phyloP scores from a whole-genome alignment of 176 grass and related monocot species.

The Themeda triandra region DNA sequence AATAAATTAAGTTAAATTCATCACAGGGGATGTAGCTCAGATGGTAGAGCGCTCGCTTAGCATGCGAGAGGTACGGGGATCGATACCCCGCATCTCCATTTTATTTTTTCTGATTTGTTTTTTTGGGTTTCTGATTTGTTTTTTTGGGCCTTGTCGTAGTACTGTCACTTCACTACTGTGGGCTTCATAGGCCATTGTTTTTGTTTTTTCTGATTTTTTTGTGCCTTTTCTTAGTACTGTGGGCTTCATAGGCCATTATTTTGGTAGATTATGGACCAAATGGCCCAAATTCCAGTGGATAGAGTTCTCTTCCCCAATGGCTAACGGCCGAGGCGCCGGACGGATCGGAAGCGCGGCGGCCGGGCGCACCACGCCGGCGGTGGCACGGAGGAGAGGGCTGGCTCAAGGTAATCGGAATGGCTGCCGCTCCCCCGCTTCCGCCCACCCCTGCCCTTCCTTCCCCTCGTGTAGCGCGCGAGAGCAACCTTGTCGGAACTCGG shows the following conservation, averaged over 20 bases:
- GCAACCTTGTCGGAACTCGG: background rate
- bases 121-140: no score
- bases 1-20: no score
- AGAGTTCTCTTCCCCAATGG: background rate
- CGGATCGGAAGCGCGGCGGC: background rate
- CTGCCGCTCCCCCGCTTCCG: background rate
- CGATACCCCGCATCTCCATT: constrained; percentile 71
- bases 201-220: no score
- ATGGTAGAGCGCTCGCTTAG: constrained; percentile 98
- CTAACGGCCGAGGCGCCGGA: background rate
- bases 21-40: constrained; percentile 98
- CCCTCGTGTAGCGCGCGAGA: background rate
- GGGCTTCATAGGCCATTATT: no score
- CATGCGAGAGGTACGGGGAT: constrained; percentile 98
- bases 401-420: background rate
- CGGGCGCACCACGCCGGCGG: background rate
- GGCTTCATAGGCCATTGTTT: no score
- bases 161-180: no score
- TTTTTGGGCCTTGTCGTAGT: no score
- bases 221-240: no score
- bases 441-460: background rate
- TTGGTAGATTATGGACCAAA: no score
- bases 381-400: background rate
- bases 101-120: no score
- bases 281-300: no score